Percentiles rank a stretch among this genome's conserved stretches.
These are phyloP conservation scores for Mycena vitilis DNA, from an alignment of 768 basidiomycete genomes.

Conservation along the genomic window DNA sequence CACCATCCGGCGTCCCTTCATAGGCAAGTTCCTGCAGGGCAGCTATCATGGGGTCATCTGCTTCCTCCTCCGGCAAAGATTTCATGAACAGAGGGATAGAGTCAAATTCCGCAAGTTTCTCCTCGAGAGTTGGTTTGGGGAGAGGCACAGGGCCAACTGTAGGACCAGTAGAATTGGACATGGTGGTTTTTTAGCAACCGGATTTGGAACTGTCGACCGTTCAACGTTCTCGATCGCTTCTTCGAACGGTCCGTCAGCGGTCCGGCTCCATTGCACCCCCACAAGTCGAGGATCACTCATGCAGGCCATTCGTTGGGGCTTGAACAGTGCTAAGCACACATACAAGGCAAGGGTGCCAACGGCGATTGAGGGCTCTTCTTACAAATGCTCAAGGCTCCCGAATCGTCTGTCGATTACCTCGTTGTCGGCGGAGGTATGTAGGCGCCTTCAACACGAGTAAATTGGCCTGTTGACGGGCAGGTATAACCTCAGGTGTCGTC, in stretches of 20 bases:
- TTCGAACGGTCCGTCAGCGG: not conserved
- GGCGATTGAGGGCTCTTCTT: not conserved
- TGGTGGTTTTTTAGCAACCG: conserved; percentile 2
- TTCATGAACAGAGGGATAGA: conserved; percentile 93
- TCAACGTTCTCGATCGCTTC: too few relatives aligned
- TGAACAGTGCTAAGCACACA: conserved; percentile 31
- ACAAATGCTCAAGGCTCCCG: conserved; percentile 62
- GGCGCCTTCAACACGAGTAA: not conserved
- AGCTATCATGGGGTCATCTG: conserved; percentile 74
- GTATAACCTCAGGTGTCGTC: conserved; percentile 68
- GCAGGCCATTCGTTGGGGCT: conserved; percentile 21
- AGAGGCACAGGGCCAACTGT: conserved; percentile 51
- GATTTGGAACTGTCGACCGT: not conserved
- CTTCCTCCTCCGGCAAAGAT: conserved; percentile 76
- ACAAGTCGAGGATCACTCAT: too few relatives aligned
- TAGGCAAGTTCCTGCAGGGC: conserved; percentile 88
- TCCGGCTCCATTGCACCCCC: too few relatives aligned
- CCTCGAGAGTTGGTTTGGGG: conserved; percentile 47
- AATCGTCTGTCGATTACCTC: conserved; percentile 82
- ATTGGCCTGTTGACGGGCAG: not conserved
- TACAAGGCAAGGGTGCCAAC: conserved; percentile 27
- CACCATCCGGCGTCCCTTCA: conserved; percentile 95
- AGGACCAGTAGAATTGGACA: conserved; percentile 11
- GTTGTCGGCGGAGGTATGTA: conserved; percentile 90
- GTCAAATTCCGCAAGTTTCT: conserved; percentile 63